A percentile compares a stretch with the other conserved stretches of the same genome.
These are phyloP conservation scores for Urochloa ruziziensis DNA, from an alignment of 176 grass and related monocot genomes.

Conservation along the genomic window DNA sequence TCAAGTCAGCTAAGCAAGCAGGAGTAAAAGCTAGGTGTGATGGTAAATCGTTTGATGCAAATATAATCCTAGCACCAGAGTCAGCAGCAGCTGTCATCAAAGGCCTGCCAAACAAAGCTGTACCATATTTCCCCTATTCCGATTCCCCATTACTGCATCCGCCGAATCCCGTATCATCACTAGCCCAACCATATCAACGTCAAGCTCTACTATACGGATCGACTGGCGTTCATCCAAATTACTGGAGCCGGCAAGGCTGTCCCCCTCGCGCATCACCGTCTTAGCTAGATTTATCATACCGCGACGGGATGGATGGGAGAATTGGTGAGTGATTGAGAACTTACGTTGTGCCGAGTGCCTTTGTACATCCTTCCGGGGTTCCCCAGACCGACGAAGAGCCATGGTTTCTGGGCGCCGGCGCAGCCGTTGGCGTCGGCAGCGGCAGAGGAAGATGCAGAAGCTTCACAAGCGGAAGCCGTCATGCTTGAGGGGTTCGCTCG, in stretches of 20 bases:
- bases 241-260: neutral
- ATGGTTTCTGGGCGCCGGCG: conserved; percentile 44
- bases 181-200: neutral
- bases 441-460: conserved; percentile 11
- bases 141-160: neutral
- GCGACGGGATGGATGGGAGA: neutral
- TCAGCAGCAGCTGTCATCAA: neutral
- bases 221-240: neutral
- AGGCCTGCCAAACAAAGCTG: neutral
- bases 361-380: conserved; percentile 69
- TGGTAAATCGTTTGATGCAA: neutral
- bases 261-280: neutral
- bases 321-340: neutral
- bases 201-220: neutral
- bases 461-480: conserved; percentile 5
- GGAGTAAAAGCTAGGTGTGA: neutral
- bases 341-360: conserved; percentile 74
- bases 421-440: neutral
- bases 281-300: neutral
- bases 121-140: neutral
- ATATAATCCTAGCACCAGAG: neutral
- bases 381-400: conserved; percentile 76
- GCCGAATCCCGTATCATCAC: neutral
- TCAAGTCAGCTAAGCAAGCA: neutral
- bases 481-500: conserved; percentile 17